Conservation (phyloP, 768 basidiomycete species). For the Leccinum barrowsii region DNA sequence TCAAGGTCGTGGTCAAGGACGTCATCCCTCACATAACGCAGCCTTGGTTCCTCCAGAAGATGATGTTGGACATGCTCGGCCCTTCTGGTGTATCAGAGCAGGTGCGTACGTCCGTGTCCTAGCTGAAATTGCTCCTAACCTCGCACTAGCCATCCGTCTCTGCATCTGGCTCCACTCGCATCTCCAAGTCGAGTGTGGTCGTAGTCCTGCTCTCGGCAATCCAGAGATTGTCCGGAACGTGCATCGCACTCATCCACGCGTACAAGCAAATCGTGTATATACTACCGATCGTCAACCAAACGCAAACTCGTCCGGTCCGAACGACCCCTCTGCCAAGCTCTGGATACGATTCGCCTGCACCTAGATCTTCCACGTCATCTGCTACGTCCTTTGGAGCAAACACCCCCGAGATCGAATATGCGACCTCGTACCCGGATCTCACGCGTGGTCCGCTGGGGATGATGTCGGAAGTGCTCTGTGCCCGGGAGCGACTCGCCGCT, state of each 20-base stretch:
- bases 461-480: slow-evolving; percentile 47
- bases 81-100: slow-evolving; percentile 26
- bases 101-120: slow-evolving; percentile 10
- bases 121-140: not conserved
- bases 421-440: slow-evolving; percentile 31
- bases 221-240: slow-evolving; percentile 65
- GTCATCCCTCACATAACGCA: slow-evolving; percentile 69
- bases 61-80: slow-evolving; percentile 64
- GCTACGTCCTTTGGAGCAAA: slow-evolving; percentile 14
- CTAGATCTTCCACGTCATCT: slow-evolving; percentile 28
- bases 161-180: slow-evolving; percentile 31
- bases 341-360: slow-evolving; percentile 1
- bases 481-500: slow-evolving; percentile 47
- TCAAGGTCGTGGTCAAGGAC: slow-evolving; percentile 70
- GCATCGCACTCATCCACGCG: slow-evolving; percentile 62
- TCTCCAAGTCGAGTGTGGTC: slow-evolving; percentile 52
- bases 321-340: not conserved
- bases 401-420: slow-evolving; percentile 4
- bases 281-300: slow-evolving; percentile 62
- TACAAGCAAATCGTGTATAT: slow-evolving; percentile 64
- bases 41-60: slow-evolving; percentile 86
- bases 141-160: slow-evolving; percentile 17
- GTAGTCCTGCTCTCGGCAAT: slow-evolving; percentile 72
- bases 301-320: slow-evolving; percentile 2
- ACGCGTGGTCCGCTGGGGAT: slow-evolving; percentile 42